Base-by-base conservation (phyloP, 164 flowering plant genomes). In the Stephania cephalantha region DNA sequence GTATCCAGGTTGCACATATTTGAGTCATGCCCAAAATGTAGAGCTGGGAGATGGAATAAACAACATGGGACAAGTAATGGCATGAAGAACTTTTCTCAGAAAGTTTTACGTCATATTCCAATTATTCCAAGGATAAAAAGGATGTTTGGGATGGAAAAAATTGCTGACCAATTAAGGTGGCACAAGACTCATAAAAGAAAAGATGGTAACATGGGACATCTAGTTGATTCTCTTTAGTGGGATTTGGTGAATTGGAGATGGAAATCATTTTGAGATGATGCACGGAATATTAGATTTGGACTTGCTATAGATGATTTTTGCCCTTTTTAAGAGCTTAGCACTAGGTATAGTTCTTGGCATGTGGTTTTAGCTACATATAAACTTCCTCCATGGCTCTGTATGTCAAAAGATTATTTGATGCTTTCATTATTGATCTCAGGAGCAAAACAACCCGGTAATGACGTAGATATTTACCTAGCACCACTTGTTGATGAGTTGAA, bases 161-260 rank as follows among this genome's bases (percentile, higher is more conserved):
- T 74, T 8, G 64, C 48, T 7, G n/a, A 74, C 18, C 4, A 25
- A 0, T 30, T 74, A 64, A 66, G 15, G 9, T 74, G 64, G 31
- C 65, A 67, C 52, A 9, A n/a, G 2, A 68, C 18, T 45, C 29
- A 50, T 0, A 30, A 30, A 1, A 29, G 35, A 4, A 17, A 3
- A 3, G 46, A 11, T 18, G 70, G 58, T 8, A 46, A 20, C 4
- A 74, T 74, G 76, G 8, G 71, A 17, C 71, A 74, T 68, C 71
- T 71, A 29, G 30, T 13, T 12, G 76, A 74, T 30, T 74, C 71
- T 8, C 1, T 25, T 13, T 4, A 13, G 22, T 68, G 76, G 64
- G 17, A 67, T 8, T 9, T 29, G 3, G 10, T 67, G 11, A 42
- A 74, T 25, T 35, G 4, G 1, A n/a, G 13, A 35, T 0, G 42